Conservation (phyloP, 73 alveolate species). For the Paraurostyla sp. region DNA sequence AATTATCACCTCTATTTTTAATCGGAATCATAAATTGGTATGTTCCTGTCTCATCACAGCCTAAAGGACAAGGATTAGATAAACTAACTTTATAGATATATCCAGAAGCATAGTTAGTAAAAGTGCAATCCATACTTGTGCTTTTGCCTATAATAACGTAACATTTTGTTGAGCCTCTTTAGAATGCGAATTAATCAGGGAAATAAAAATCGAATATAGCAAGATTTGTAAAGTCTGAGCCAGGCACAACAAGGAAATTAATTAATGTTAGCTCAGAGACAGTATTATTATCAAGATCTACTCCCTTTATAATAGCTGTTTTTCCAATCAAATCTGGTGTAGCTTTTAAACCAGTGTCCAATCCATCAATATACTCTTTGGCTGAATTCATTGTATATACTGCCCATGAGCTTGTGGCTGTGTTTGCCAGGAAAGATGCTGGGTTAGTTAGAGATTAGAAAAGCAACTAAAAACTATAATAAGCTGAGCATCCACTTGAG, state of each 20-base stretch:
- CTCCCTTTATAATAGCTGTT: slow-evolving; percentile 42
- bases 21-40: slow-evolving; percentile 19
- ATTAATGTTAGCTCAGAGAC: slow-evolving; percentile 41
- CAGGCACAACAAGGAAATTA: slow-evolving; percentile 45
- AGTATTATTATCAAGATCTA: neutral
- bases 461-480: neutral
- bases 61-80: slow-evolving; percentile 45
- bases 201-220: slow-evolving; percentile 36
- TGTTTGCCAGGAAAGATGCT: slow-evolving; percentile 16
- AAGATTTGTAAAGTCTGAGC: slow-evolving; percentile 27
- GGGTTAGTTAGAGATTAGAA: slow-evolving; percentile 9
- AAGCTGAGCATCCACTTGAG: slow-evolving; percentile 44
- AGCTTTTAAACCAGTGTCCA: slow-evolving; percentile 30
- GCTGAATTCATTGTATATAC: slow-evolving; percentile 52
- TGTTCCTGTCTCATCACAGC: slow-evolving; percentile 52
- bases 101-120: slow-evolving; percentile 29
- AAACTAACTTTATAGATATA: slow-evolving; percentile 45
- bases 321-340: slow-evolving; percentile 67
- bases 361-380: slow-evolving; percentile 41
- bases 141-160: slow-evolving; percentile 2
- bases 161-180: slow-evolving; percentile 33
- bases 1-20: slow-evolving; percentile 58
- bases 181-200: slow-evolving; percentile 57
- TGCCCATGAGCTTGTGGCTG: neutral
- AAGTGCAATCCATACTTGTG: slow-evolving; percentile 52